Evolutionary conservation across 495 filamentous ascomycete species (phyloP), one percentile per base, ranked within the genome.

Genomic region (Hypoxylon rickii): DNA sequence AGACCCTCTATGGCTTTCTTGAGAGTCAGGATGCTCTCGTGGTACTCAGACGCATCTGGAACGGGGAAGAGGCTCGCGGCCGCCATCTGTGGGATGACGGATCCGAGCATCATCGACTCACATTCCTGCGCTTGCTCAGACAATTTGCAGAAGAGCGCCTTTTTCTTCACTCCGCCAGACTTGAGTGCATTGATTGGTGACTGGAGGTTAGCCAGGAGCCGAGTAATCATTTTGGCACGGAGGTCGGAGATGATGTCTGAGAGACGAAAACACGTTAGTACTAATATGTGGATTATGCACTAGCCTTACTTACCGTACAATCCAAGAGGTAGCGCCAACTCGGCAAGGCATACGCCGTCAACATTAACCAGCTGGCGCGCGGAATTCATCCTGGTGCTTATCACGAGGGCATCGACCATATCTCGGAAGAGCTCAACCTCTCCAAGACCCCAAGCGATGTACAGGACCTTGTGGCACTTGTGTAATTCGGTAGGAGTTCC

Each of bases 101-200:
- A 62, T 26, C 58, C 58, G 2, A 62, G 22, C 58, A 62, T 51
- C 58, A 62, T 62, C 6, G 26, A 17, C 21, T 62, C 58, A 20
- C 58, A 62, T 22, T 41, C 41, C 10, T 51, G 10, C 2, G 3
- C 26, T 20, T 55, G 45, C 20, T 32, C 41, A 11, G 20, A 26
- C 3, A 52, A 19, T 39, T 44, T 55, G 42, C 58, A 62, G 26
- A 45, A 56, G 12, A 26, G 8, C 22, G 7, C n/a, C 32, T 17
- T 55, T 11, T 5, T 13, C 3, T 16, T 10, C 18, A 42, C 12
- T n/a, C n/a, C n/a, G n/a, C n/a, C n/a, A n/a, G n/a, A n/a, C n/a
- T n/a, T n/a, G n/a, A n/a, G n/a, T n/a, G n/a, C n/a, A n/a, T n/a
- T n/a, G n/a, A n/a, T n/a, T n/a, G n/a, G n/a, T n/a, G n/a, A n/a